A percentile compares a stretch with the other conserved stretches of the same genome.
phyloP scores from a whole-genome alignment of 495 filamentous ascomycete genomes.

The Paragyromitra xinjiangensis region DNA sequence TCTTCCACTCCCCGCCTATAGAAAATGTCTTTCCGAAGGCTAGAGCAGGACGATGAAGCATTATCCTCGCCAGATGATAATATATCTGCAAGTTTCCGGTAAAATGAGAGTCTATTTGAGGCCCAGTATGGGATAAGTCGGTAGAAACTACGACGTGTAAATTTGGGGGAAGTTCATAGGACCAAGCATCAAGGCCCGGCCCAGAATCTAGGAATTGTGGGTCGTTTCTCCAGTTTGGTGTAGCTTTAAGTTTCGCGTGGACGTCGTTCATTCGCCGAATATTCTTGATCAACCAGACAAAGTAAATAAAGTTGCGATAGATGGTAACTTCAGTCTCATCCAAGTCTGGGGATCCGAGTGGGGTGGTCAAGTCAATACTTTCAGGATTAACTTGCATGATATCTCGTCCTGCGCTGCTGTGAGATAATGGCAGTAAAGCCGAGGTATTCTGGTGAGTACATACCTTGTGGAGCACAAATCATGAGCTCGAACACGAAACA shows the following conservation, averaged over 20 bases:
- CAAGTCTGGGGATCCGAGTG: constrained; percentile 67
- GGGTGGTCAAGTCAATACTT: constrained; percentile 78
- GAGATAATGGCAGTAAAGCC: not conserved
- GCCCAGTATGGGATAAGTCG: constrained; percentile 82
- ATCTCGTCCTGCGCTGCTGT: constrained; percentile 41
- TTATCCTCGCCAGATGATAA: constrained; percentile 85
- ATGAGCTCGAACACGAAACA: constrained; percentile 88
- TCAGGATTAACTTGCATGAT: constrained; percentile 57
- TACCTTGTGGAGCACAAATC: constrained; percentile 95
- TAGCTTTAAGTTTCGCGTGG: constrained; percentile 78
- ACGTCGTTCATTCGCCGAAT: constrained; percentile 78
- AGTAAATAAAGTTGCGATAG: constrained; percentile 82
- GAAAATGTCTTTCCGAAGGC: constrained; percentile 75
- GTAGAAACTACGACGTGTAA: constrained; percentile 79
- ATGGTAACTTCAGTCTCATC: constrained; percentile 81
- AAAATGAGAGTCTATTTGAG: constrained; percentile 78
- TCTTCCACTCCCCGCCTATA: constrained; percentile 82
- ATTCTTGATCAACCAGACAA: constrained; percentile 78
- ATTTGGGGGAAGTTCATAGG: constrained; percentile 78
- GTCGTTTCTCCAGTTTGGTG: constrained; percentile 86
- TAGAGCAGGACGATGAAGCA: constrained; percentile 89
- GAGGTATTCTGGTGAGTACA: constrained; percentile 28
- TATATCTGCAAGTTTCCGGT: constrained; percentile 93
- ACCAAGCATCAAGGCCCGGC: constrained; percentile 76
- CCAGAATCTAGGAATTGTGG: constrained; percentile 83